Percentiles rank a stretch among this genome's conserved stretches.
phyloP scores from a whole-genome alignment of 73 alveolate species.

The Paramecium sonneborni region DNA sequence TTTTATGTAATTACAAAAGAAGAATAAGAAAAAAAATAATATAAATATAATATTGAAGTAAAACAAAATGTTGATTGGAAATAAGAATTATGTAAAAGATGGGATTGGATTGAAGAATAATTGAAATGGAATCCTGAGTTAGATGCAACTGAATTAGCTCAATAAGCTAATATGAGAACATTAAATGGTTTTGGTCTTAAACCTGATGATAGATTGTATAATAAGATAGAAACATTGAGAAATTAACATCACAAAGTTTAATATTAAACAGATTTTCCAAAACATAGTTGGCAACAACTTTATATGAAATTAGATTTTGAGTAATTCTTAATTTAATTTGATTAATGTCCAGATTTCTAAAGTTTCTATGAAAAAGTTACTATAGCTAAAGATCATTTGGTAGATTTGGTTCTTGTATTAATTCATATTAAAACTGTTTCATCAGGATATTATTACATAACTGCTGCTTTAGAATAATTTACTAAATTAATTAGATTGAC shows the following conservation, averaged over 20 bases:
- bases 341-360: constrained; percentile 82
- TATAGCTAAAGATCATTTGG: constrained; percentile 36
- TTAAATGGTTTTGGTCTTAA: constrained; percentile 48
- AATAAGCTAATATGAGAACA: constrained; percentile 60
- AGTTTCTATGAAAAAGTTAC: constrained; percentile 75
- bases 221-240: constrained; percentile 57
- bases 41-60: constrained; percentile 71
- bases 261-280: constrained; percentile 10
- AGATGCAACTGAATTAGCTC: constrained; percentile 39
- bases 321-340: constrained; percentile 78
- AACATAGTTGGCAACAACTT: constrained; percentile 87
- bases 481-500: background rate
- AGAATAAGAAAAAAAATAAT: constrained; percentile 77
- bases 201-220: constrained; percentile 69
- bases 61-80: constrained; percentile 76
- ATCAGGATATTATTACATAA: constrained; percentile 55
- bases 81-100: constrained; percentile 66
- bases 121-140: constrained; percentile 41
- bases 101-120: constrained; percentile 73
- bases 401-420: background rate
- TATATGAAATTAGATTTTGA: constrained; percentile 92
- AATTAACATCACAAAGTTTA: background rate
- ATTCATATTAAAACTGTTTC: background rate
- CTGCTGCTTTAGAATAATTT: constrained; percentile 34
- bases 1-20: constrained; percentile 13